phyloP scores from a whole-genome alignment of 2,329 filamentous ascomycete species.

The Ophioceras dolichostomum region DNA sequence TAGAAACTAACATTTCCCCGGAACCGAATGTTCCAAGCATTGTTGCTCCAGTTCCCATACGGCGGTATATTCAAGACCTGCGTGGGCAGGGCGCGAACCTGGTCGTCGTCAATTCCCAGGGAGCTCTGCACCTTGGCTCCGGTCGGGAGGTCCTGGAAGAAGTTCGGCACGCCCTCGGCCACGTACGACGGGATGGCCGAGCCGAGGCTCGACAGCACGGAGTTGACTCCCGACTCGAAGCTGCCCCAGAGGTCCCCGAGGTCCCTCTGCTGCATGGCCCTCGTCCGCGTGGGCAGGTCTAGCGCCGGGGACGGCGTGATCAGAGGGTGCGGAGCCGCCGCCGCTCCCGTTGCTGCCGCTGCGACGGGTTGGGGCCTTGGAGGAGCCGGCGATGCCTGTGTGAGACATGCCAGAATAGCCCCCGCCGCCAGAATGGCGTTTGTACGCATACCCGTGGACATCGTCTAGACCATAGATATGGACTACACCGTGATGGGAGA shows the following conservation, averaged over 20 bases:
- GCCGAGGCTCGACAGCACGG: slow-evolving; percentile 37
- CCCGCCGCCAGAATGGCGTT: no score
- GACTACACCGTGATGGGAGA: no score
- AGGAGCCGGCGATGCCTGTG: not conserved
- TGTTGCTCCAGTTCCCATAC: slow-evolving; percentile 68
- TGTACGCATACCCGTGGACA: no score
- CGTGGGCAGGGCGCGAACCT: slow-evolving; percentile 51
- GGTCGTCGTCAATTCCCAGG: slow-evolving; percentile 43
- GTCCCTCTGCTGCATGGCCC: slow-evolving; percentile 11
- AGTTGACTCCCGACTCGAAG: slow-evolving; percentile 35
- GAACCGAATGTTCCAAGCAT: slow-evolving; percentile 64
- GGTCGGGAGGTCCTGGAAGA: slow-evolving; percentile 54
- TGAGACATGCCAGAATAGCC: not conserved
- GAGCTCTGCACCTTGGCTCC: slow-evolving; percentile 47
- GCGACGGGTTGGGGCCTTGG: no score
- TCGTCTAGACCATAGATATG: no score
- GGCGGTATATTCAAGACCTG: slow-evolving; percentile 58
- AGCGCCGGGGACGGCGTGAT: slow-evolving; percentile 14
- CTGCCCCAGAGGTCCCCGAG: slow-evolving; percentile 23
- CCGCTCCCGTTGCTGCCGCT: not conserved
- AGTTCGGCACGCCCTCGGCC: slow-evolving; percentile 52
- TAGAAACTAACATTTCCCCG: slow-evolving; percentile 47
- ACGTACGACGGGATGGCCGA: slow-evolving; percentile 47
- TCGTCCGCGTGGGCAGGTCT: slow-evolving; percentile 9
- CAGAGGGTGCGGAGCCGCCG: slow-evolving; percentile 9